These are phyloP conservation scores for Arthrinium puccinioides DNA, from an alignment of 2,329 filamentous ascomycete species.

Conservation along the genomic window DNA sequence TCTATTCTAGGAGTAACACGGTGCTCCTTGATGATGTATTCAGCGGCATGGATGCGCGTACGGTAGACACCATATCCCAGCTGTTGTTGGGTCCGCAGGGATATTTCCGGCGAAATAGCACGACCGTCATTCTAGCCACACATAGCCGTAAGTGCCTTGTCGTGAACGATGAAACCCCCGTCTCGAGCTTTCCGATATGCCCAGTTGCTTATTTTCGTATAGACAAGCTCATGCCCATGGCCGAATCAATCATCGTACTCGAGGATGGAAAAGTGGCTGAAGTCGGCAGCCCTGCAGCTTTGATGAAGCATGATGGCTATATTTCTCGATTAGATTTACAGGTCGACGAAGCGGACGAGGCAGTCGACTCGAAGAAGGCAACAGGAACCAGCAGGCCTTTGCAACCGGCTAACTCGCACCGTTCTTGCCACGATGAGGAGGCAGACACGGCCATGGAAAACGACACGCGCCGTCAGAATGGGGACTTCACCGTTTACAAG, in stretches of 20 bases:
- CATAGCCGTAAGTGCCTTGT: constrained; percentile 6
- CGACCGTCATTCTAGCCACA: constrained; percentile 22
- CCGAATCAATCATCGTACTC: constrained; percentile 1
- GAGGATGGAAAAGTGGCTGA: constrained; percentile 2
- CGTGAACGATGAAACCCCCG: not conserved
- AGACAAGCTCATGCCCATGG: constrained; percentile 4
- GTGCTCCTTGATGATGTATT: constrained; percentile 31
- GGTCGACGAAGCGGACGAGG: not conserved
- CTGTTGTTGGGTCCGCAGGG: constrained; percentile 19
- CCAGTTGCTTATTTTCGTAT: not conserved
- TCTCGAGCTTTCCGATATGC: not conserved
- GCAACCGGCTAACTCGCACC: not conserved
- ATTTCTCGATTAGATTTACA: constrained; percentile 1
- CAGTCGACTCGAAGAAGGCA: not conserved
- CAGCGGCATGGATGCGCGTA: constrained; percentile 28
- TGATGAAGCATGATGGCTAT: not conserved
- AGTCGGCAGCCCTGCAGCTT: not conserved
- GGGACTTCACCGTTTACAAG: constrained; percentile 3
- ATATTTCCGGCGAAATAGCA: constrained; percentile 18
- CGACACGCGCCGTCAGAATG: constrained; percentile 2
- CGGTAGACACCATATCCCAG: constrained; percentile 21
- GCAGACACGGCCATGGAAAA: not conserved
- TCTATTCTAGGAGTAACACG: constrained; percentile 24
- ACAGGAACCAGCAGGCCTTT: not conserved
- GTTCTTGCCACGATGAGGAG: not conserved